Base-by-base conservation (phyloP, 345 rosid genomes). In the Salix koriyanagi region DNA sequence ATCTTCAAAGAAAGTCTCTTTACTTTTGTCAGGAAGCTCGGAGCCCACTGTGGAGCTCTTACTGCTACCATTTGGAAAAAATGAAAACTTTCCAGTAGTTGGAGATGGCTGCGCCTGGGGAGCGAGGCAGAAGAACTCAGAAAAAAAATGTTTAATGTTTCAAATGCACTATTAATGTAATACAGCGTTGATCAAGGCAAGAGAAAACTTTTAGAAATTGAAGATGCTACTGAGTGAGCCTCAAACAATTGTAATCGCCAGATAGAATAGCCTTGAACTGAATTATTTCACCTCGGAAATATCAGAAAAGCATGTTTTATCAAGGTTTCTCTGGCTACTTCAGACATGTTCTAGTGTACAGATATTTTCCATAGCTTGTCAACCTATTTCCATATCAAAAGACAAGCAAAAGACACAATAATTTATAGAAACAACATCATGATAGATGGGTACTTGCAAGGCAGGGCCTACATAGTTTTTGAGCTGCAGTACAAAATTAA, bases 21-120 rank as follows among this genome's bases (percentile, higher is more conserved):
- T 88, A n/a, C 78, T 84, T 83, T 80, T 86, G 76, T 90, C 92
- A 75, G 73, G 54, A 34, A 81, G 75, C 58, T 86, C 86, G 13
- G 88, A 76, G 65, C 75, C 65, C 78, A 84, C 36, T 41, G 41
- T 64, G 5, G 82, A 82, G 70, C 79, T 81, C 80, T 81, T 85
- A 65, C 68, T 69, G 78, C 76, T 79, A 21, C 73, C 78, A 81
- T 87, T 84, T 2, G 92, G 87, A 60, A 90, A 48, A 79, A 92
- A 92, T 19, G 76, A 82, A 65, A 82, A 74, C 61, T 77, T 77
- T 58, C 81, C 84, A 70, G 84, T 82, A 41, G 84, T 82, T 64
- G 84, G 84, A n/a, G 84, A 82, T 13, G 91, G 81, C 79, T 93
- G 96, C 75, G 89, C 98, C 99, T 96, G 89, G 74, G 76, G 76